These are phyloP conservation scores for Moelleriella libera DNA, from an alignment of 2,329 filamentous ascomycete genomes.

Conservation along the genomic window DNA sequence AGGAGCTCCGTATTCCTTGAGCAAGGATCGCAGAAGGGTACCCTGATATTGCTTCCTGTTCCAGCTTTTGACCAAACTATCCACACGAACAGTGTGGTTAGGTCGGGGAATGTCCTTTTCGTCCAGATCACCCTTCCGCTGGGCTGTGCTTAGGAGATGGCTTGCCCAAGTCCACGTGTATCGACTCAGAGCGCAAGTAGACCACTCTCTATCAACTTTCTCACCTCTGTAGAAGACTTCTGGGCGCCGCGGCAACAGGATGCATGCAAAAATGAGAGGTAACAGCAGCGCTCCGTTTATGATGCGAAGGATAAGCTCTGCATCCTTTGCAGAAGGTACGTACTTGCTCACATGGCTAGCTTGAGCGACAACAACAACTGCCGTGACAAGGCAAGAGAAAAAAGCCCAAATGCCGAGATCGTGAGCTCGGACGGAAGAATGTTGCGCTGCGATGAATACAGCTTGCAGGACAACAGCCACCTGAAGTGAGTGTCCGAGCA, in stretches of 20 bases:
- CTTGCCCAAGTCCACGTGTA: conserved; percentile 54
- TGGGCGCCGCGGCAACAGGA: conserved; percentile 52
- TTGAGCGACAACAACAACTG: conserved; percentile 29
- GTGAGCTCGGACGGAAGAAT: conserved; percentile 37
- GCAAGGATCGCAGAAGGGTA: conserved; percentile 45
- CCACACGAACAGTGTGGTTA: conserved; percentile 37
- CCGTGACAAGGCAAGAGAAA: conserved; percentile 30
- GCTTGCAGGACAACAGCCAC: conserved; percentile 37
- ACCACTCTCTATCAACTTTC: conserved; percentile 49
- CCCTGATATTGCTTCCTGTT: conserved; percentile 27
- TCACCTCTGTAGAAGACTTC: conserved; percentile 46
- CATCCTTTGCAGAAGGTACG: conserved; percentile 18
- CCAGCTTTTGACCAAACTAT: conserved; percentile 36
- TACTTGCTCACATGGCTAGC: conserved; percentile 20
- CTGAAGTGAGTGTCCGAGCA: conserved; percentile 17
- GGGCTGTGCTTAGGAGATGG: conserved; percentile 37
- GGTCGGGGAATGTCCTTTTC: conserved; percentile 48
- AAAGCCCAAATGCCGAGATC: conserved; percentile 37
- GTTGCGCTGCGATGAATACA: conserved; percentile 30
- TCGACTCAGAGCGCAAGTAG: conserved; percentile 43
- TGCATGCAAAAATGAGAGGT: conserved; percentile 29
- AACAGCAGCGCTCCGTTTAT: conserved; percentile 30
- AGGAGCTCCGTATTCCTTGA: conserved; percentile 39
- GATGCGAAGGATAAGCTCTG: conserved; percentile 29
- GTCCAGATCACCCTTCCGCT: conserved; percentile 44